Percentiles rank a stretch among this genome's conserved stretches.
phyloP scores from a whole-genome alignment of 768 basidiomycete genomes.

The Tubosaeta sp. region DNA sequence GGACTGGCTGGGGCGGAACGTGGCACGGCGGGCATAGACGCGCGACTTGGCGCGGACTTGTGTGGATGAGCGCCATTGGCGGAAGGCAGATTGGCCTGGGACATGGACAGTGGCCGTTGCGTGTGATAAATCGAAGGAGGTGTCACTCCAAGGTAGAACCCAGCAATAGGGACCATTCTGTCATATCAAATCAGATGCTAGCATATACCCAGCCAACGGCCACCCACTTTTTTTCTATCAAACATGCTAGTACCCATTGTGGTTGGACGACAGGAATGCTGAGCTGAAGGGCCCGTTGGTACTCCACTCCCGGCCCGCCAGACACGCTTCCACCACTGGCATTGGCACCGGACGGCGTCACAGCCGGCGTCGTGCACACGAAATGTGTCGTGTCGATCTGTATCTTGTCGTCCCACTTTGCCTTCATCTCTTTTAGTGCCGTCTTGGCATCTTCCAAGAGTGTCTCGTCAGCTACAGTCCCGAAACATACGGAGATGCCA shows the following conservation, averaged over 20 bases:
- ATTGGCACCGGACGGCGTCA: slow-evolving; percentile 55
- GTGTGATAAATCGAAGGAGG: slow-evolving; percentile 37
- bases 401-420: slow-evolving; percentile 87
- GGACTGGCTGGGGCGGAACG: slow-evolving; percentile 41
- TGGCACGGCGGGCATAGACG: slow-evolving; percentile 63
- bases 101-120: slow-evolving; percentile 71
- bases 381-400: slow-evolving; percentile 99
- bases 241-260: slow-evolving; percentile 90
- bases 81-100: slow-evolving; percentile 54
- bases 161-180: slow-evolving; percentile 84
- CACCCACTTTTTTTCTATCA: slow-evolving; percentile 74
- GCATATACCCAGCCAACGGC: neutral
- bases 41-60: slow-evolving; percentile 45
- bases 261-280: slow-evolving; percentile 95
- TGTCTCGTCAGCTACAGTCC: slow-evolving; percentile 73
- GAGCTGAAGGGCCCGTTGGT: slow-evolving; percentile 90
- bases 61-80: slow-evolving; percentile 27
- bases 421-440: slow-evolving; percentile 80
- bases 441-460: slow-evolving; percentile 78
- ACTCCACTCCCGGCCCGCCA: slow-evolving; percentile 76
- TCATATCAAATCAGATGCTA: neutral
- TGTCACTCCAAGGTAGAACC: slow-evolving; percentile 76
- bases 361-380: slow-evolving; percentile 87
- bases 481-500: slow-evolving; percentile 93
- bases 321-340: slow-evolving; percentile 48